A percentile compares a stretch with the other conserved stretches of the same genome.
phyloP scores from a whole-genome alignment of 768 basidiomycete species.

The Hortiboletus campestris region DNA sequence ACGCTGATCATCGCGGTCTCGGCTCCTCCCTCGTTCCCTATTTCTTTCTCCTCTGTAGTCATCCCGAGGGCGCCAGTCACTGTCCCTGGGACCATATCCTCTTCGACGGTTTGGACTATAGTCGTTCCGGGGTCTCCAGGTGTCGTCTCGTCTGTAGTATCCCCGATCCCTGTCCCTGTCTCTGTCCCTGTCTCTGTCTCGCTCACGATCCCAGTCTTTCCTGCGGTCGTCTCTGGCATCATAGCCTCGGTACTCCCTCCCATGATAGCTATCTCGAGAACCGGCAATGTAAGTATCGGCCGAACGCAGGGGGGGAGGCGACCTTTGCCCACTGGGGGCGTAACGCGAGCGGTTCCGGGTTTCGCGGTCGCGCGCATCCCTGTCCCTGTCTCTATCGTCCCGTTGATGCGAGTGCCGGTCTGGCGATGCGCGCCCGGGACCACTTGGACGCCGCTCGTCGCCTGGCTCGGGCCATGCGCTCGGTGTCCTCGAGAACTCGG shows the following conservation, averaged over 20 bases:
- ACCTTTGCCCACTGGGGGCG: conserved; percentile 12
- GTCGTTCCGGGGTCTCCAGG: conserved; percentile 16
- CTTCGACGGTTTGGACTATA: conserved; percentile 22
- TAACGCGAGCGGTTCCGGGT: conserved; percentile 19
- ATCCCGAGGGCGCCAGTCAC: conserved; percentile 21
- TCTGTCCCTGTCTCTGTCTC: conserved; percentile 9
- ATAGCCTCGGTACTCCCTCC: conserved; percentile 19
- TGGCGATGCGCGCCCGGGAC: conserved; percentile 21
- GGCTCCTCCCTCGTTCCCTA: conserved; percentile 20
- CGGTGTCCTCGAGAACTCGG: conserved; percentile 26
- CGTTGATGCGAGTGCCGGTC: conserved; percentile 23
- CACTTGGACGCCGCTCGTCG: conserved; percentile 24
- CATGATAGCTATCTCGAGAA: conserved; percentile 19
- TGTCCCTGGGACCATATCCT: conserved; percentile 14
- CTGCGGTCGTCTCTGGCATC: conserved; percentile 25
- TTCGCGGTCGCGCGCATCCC: conserved; percentile 22
- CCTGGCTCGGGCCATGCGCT: conserved; percentile 15
- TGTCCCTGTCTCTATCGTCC: conserved; percentile 27
- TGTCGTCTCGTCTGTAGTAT: conserved; percentile 18
- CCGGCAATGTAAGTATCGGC: conserved; percentile 15
- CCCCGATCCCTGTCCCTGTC: conserved; percentile 17
- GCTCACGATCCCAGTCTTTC: conserved; percentile 25
- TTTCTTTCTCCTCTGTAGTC: conserved; percentile 23
- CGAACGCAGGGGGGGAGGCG: conserved; percentile 12
- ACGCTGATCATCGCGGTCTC: conserved; percentile 22